A percentile compares a stretch with the other conserved stretches of the same genome.
These are phyloP conservation scores for Austropuccinia psidii DNA, from an alignment of 1,284 basidiomycete species.

Conservation along the genomic window DNA sequence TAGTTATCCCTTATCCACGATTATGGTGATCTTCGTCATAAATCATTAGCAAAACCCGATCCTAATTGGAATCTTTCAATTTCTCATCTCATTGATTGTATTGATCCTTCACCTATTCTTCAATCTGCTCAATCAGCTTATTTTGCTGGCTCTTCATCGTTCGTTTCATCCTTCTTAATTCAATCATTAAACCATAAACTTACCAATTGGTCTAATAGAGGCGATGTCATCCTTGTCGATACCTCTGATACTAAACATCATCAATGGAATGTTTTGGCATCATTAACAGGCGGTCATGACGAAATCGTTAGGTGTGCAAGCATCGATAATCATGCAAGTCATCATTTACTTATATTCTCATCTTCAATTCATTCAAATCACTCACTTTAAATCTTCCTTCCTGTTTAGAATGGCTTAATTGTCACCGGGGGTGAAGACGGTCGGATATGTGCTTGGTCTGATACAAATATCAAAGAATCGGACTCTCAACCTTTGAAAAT, in stretches of 20 bases:
- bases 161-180: not conserved
- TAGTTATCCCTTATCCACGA: constrained; percentile 15
- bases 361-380: not conserved
- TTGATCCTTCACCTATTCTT: not conserved
- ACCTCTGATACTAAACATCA: not conserved
- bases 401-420: not conserved
- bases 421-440: constrained; percentile 30
- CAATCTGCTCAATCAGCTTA: constrained; percentile 10
- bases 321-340: not conserved
- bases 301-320: constrained; percentile 26
- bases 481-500: too few species aligned
- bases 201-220: too few species aligned
- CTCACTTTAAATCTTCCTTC: too few species aligned
- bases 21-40: constrained; percentile 15
- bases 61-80: not conserved
- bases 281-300: constrained; percentile 6
- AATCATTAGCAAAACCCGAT: not conserved
- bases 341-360: not conserved
- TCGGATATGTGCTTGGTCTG: constrained; percentile 23
- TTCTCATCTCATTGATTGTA: constrained; percentile 9
- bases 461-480: too few species aligned
- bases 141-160: constrained; percentile 24
- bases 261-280: not conserved
- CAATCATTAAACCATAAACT: not conserved
- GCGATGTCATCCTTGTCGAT: constrained; percentile 9